Base-by-base conservation (phyloP, 495 filamentous ascomycete species). In the Parachaetomium inaequale region DNA sequence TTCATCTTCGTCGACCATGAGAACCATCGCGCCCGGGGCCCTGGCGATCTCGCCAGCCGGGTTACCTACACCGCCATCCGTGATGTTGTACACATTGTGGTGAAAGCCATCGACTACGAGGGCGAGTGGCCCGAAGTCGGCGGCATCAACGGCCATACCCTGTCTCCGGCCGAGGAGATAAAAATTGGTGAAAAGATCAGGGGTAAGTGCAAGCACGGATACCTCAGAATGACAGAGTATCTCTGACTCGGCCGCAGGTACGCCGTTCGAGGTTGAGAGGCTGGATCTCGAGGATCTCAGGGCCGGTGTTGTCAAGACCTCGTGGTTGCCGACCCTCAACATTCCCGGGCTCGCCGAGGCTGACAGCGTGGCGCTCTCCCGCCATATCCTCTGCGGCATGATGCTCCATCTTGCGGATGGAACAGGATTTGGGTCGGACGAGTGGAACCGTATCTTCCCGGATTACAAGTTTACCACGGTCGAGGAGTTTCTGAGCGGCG, bases 361-460 rank as follows among this genome's bases (percentile, higher is more conserved):
- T 2, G 67, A 80, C 53, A 68, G 63, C 10, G 72, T 70, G 7
- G 29, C 46, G 12, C 57, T 81, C 6, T 63, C 72, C 25, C 42
- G 12, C 17, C 15, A 7, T 0, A 0, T 61, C 7, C 11, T 34
- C 15, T 4, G 74, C 70, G 58, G 58, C 6, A 72, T 81, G 29
- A 56, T 83, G 1, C 51, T 83, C 15, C 76, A 67, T n/a, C 74
- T 70, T 52, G 55, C 67, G 0, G 71, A 67, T 0, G 76, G 77
- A 11, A 75, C 70, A 0, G 80, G 68, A 63, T 61, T 69, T 45
- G 70, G 79, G 0, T 81, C 78, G 15, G 77, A 82, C 58, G 80
- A 78, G 62, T 80, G 72, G 67, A 85, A 85, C 66, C 70, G 68
- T 21, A 57, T 84, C 21, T 65, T 85, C 17, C 79, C 82, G 0